Evolutionary conservation across 257 asterid genomes (phyloP), one percentile per base, ranked within the genome.

Genomic region (Penstemon davidsonii): DNA sequence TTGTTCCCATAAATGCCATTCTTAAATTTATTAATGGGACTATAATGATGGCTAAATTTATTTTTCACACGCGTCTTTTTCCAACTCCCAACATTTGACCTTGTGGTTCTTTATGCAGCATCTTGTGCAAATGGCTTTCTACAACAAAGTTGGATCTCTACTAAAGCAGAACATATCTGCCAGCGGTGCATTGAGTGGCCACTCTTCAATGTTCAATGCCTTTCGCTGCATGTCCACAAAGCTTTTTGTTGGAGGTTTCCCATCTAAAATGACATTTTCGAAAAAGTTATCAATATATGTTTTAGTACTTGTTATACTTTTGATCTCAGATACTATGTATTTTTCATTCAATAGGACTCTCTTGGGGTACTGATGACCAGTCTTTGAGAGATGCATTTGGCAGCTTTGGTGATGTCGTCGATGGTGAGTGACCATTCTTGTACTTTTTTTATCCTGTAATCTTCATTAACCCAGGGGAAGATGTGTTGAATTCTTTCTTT

Each of bases 171-270:
- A 73, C 60, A 59, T 79, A 43, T 76, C 87, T 7, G 71, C 62
- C 39, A 69, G 74, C 72, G 71, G 73, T 55, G 63, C 72, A 12
- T 9, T 64, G 72, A 76, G 41, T 47, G 77, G 76, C 46, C 87
- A 81, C 11, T 61, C 81, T 51, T 82, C 95, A 12, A 82, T 92
- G 87, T 56, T 78, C 37, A 80, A 80, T 65, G 88, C 95, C 37
- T 42, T 84, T 18, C 93, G 96, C 38, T 67, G 85, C 95, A 88
- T 92, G 96, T 82, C 97, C 9, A 55, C 85, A 2, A 88, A 81
- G 81, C 96, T 88, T 58, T 88, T 86, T 45, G 25, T 90, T 50
- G 93, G 95, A 66, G 97, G 96, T 92, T 56, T 13, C 6, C n/a
- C 55, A 4, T 67, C 15, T 25, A 9, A 3, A 39, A n/a, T 44